Conservation (phyloP, 345 rosid genomes). For the Aquilaria yunnanensis region DNA sequence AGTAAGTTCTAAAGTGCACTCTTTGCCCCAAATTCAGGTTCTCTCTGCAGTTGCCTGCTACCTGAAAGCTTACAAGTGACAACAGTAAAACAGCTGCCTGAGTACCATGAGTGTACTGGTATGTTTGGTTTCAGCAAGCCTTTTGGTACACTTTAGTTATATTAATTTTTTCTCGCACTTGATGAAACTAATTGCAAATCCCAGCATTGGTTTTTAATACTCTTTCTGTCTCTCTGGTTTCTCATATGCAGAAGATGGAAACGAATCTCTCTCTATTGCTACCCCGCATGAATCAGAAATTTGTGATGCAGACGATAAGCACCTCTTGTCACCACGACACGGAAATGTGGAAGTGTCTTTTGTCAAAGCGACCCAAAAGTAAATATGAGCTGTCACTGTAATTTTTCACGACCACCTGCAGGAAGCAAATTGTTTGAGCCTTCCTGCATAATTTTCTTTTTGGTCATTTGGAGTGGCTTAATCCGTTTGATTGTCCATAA, state of each 20-base stretch:
- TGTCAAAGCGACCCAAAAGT: slow-evolving; percentile 34
- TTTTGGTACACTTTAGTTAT: background rate
- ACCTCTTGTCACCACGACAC: slow-evolving; percentile 31
- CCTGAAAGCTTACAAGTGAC: slow-evolving; percentile 82
- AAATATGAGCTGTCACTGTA: background rate
- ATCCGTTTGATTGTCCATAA: too few relatives aligned
- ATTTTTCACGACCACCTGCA: too few relatives aligned
- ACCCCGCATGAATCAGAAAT: slow-evolving; percentile 38
- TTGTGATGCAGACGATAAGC: slow-evolving; percentile 49
- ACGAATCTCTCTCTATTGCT: slow-evolving; percentile 32
- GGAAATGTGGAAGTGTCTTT: slow-evolving; percentile 38
- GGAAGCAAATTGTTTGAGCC: too few relatives aligned
- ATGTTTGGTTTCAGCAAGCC: slow-evolving; percentile 33
- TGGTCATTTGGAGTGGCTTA: too few relatives aligned
- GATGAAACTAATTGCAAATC: background rate
- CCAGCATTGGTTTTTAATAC: background rate
- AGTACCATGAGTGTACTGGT: slow-evolving; percentile 47
- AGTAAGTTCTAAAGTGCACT: background rate
- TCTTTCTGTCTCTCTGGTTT: slow-evolving; percentile 7
- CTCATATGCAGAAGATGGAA: slow-evolving; percentile 32
- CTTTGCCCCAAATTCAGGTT: slow-evolving; percentile 32
- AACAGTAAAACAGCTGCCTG: slow-evolving; percentile 55
- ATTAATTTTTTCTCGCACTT: background rate
- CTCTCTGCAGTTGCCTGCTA: slow-evolving; percentile 65
- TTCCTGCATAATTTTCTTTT: too few relatives aligned